Conservation (phyloP, 768 basidiomycete species). For the Boletus patriciae region DNA sequence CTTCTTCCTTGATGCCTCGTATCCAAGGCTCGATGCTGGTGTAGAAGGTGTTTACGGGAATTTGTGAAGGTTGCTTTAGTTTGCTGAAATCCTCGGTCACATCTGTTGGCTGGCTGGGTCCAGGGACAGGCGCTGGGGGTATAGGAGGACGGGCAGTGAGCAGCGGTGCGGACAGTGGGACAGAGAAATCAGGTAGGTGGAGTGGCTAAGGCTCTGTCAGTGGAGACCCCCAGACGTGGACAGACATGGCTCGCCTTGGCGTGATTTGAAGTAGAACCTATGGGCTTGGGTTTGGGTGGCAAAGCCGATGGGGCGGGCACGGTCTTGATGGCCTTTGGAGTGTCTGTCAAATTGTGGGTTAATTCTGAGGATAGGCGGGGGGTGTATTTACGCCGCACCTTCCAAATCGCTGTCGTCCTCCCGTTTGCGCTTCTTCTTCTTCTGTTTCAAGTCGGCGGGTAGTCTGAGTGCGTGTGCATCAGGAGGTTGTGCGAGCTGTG, state of each 20-base stretch:
- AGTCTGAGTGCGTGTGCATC: constrained; percentile 18
- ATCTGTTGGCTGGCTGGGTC: constrained; percentile 80
- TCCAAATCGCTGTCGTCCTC: constrained; percentile 75
- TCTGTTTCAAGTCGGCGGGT: constrained; percentile 63
- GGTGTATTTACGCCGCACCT: constrained; percentile 42
- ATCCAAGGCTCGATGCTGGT: constrained; percentile 87
- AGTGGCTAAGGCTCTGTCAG: constrained; percentile 27
- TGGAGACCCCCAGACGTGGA: not conserved
- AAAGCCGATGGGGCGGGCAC: constrained; percentile 48
- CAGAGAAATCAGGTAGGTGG: constrained; percentile 58
- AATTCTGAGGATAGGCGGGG: constrained; percentile 1
- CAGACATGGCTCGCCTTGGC: constrained; percentile 46
- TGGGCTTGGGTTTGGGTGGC: constrained; percentile 58
- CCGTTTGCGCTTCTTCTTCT: constrained; percentile 85
- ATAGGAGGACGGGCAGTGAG: constrained; percentile 63
- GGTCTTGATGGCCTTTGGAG: constrained; percentile 55
- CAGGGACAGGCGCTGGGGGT: constrained; percentile 63
- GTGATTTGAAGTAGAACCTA: constrained; percentile 42
- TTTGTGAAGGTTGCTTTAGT: constrained; percentile 72
- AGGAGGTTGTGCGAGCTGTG: constrained; percentile 14
- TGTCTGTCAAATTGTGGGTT: constrained; percentile 38
- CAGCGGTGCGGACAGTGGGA: constrained; percentile 51
- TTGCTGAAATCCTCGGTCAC: constrained; percentile 90
- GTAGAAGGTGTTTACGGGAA: constrained; percentile 76
- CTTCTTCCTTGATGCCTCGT: constrained; percentile 89